A percentile compares a stretch with the other conserved stretches of the same genome.
phyloP scores from a whole-genome alignment of 140 eudicot genomes.

The Oenanthe javanica region DNA sequence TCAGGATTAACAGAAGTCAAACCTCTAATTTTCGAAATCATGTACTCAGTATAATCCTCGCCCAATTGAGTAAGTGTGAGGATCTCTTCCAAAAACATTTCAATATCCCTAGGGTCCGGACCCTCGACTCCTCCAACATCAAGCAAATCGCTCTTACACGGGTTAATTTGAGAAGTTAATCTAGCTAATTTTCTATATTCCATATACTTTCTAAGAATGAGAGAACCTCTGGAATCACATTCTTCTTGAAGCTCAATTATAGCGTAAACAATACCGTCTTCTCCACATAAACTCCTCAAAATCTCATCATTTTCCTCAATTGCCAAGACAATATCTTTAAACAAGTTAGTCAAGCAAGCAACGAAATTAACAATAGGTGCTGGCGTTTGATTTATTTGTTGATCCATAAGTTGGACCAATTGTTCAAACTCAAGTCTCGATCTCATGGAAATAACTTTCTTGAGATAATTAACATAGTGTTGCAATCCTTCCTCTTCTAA shows the following conservation, averaged over 20 bases:
- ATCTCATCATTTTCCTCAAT: too few relatives aligned
- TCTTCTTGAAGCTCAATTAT: too few relatives aligned
- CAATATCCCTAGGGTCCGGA: conserved; percentile 85
- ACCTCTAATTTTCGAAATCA: conserved; percentile 72
- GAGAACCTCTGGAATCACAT: too few relatives aligned
- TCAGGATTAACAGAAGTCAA: conserved; percentile 69
- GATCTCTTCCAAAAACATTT: conserved; percentile 70
- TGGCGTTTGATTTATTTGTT: conserved; percentile 15
- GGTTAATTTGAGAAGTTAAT: conserved; percentile 64
- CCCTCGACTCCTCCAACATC: conserved; percentile 53
- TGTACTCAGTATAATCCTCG: conserved; percentile 77
- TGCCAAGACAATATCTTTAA: conserved; percentile 69
- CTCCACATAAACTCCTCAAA: too few relatives aligned
- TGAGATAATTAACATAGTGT: conserved; percentile 56
- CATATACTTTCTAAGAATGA: too few relatives aligned
- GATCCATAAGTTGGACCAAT: conserved; percentile 55
- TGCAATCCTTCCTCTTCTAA: conserved; percentile 89
- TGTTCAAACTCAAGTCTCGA: conserved; percentile 61
- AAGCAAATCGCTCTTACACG: conserved; percentile 56
- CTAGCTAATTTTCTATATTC: conserved; percentile 56
- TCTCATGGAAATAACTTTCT: conserved; percentile 60
- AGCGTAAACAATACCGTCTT: too few relatives aligned
- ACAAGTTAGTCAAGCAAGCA: conserved; percentile 70
- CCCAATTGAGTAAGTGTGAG: too few relatives aligned
- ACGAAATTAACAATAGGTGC: conserved; percentile 39